Evolutionary conservation across 2,329 filamentous ascomycete species (phyloP), one percentile per base, ranked within the genome.

Genomic region (Endoconidiophora polonica): DNA sequence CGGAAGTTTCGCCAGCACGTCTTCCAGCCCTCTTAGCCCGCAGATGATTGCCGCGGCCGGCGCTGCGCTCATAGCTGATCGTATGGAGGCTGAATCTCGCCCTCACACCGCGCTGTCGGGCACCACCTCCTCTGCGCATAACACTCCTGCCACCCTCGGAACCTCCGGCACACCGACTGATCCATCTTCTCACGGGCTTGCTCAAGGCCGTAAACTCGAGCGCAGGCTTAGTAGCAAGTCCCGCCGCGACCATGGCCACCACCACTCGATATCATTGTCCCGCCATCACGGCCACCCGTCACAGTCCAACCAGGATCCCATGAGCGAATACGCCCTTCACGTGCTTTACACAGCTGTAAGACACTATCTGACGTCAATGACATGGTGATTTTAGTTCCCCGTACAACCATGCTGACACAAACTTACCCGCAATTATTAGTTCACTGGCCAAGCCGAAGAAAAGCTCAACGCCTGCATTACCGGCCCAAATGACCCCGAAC

Each of bases 291-390:
- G 77, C 57, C 29, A 43, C 7, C 12, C 26, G 6, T 44, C 68
- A 76, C 57, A 75, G 75, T 57, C 77, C 48, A 86, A 94, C 55
- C 77, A 83, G 56, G 94, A 90, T 65, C 95, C 88, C 0, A 88
- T 95, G n/a, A 88, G 87, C 50, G 91, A 98, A 69, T 96, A 94
- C 74, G 91, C 91, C 18, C 70, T 98, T 54, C 90, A 96, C 65
- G 90, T 96, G 58, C 70, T 98, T 41, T 95, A 96, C 65, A 96
- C 91, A 56, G 87, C 88, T 54, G 81, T 86, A 63, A 65, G 76
- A 69, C 50, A 43, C 43, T 12, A 29, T 40, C 22, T 47, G 33
- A 38, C 45, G 29, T 40, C 23, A 38, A 23, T 47, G n/a, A 2
- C 14, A 22, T 38, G 5, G 26, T 22, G 23, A 39, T 50, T 41